phyloP scores from a whole-genome alignment of 2,329 filamentous ascomycete genomes.

The Alternaria metachromatica region DNA sequence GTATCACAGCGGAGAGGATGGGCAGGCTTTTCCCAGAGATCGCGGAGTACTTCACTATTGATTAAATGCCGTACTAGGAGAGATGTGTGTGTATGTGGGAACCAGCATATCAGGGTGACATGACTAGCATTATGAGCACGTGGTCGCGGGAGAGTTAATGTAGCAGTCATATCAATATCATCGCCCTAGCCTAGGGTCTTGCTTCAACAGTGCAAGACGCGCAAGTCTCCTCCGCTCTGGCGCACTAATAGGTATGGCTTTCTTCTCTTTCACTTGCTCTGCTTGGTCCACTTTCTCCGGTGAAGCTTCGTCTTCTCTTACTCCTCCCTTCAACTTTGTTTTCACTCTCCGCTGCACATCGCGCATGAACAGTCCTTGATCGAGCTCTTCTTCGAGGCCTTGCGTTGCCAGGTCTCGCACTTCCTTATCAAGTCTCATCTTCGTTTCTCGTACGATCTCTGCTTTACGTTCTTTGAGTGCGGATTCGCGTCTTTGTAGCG shows the following conservation, averaged over 20 bases:
- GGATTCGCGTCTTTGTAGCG: neutral
- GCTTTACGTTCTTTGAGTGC: neutral
- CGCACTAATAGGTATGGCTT: neutral
- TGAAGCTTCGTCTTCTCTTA: neutral
- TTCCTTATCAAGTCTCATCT: neutral
- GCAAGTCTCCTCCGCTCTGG: slow-evolving; percentile 3
- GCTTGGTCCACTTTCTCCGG: neutral
- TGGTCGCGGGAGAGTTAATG: neutral
- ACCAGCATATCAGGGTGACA: neutral
- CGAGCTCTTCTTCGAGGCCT: neutral
- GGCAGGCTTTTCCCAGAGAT: neutral
- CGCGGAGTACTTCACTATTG: neutral
- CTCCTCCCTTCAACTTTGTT: neutral
- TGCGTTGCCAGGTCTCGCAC: neutral
- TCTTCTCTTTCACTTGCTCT: neutral
- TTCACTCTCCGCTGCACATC: neutral
- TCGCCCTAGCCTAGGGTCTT: neutral
- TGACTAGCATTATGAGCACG: neutral
- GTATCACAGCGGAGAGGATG: neutral
- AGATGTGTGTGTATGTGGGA: neutral
- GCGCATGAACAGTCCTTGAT: neutral
- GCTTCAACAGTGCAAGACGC: neutral
- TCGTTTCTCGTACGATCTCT: neutral
- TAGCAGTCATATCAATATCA: neutral
- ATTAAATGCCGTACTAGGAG: neutral